Conservation (phyloP, 352 stramenopile species). For the Halophytophthora polymorphica region DNA sequence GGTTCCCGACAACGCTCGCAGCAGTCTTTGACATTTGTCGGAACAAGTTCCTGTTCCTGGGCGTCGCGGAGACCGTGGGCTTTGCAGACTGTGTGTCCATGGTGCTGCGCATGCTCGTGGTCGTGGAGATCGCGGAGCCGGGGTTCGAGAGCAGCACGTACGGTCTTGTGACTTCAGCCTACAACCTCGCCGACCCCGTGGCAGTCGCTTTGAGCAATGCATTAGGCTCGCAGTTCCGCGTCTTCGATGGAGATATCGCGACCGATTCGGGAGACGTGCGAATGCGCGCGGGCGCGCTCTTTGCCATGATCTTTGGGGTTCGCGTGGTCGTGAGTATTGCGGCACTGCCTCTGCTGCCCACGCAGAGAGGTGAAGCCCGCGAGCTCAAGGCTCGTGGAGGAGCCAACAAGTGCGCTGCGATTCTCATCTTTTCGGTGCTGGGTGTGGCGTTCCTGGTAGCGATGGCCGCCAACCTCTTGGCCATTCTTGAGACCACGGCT, state of each 20-base stretch:
- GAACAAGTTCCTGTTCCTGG: conserved; percentile 63
- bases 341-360: conserved; percentile 51
- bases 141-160: conserved; percentile 80
- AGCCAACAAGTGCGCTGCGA: conserved; percentile 34
- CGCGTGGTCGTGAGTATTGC: conserved; percentile 40
- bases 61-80: conserved; percentile 40
- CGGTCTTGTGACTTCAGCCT: conserved; percentile 67
- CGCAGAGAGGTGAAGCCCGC: conserved; percentile 41
- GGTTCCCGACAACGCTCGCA: conserved; percentile 33
- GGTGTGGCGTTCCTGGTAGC: conserved; percentile 41
- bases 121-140: conserved; percentile 73
- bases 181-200: conserved; percentile 71
- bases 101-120: conserved; percentile 76
- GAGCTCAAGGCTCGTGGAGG: conserved; percentile 50
- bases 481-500: conserved; percentile 48
- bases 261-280: conserved; percentile 48
- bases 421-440: conserved; percentile 38
- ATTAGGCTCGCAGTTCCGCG: conserved; percentile 48
- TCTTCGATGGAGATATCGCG: conserved; percentile 60
- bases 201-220: conserved; percentile 53
- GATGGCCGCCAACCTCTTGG: conserved; percentile 54
- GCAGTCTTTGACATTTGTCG: conserved; percentile 63
- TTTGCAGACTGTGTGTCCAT: conserved; percentile 69
- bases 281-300: conserved; percentile 49
- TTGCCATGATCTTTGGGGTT: conserved; percentile 55